Evolutionary conservation across 2,329 filamentous ascomycete species (phyloP), one percentile per base, ranked within the genome.

Genomic region (Emmonsiellopsis sp.): DNA sequence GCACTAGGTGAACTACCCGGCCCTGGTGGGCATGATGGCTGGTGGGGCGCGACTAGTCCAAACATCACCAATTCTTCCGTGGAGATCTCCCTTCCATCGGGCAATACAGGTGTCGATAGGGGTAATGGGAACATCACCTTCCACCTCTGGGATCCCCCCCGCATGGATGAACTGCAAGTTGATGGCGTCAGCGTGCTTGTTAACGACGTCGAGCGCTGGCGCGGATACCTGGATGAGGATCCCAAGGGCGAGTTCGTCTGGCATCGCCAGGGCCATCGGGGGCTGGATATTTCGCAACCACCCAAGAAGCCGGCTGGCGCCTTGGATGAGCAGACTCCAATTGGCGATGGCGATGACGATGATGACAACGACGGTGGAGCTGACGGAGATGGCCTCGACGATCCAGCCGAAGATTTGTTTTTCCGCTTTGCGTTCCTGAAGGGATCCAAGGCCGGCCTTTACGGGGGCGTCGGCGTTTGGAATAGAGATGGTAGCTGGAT

Each of bases 151-250:
- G 70, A 72, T 36, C 60, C 61, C 2, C 59, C 69, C 43, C 65
- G 69, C 10, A 73, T 73, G 71, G 52, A 57, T 1, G 58, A 67
- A 17, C 62, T 73, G 4, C 65, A 65, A 8, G 70, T 75, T 27
- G 81, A 84, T 54, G 82, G 81, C 1, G 66, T 84, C 8, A 80
- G 77, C 32, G 73, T 84, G 2, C 67, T 84, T 3, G 77, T 84
- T 54, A 84, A 84, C 57, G 82, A 85, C 51, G 81, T 85, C 1
- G 82, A 85, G 62, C 71, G 80, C 36, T 83, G 78, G 66, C 69
- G 77, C 5, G 77, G 76, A 2, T 84, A 81, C 61, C 64, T 74
- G 17, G 79, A 82, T 53, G 74, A 77, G 52, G 65, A 72, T 37
- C 63, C 66, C 39, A 64, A 60, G 3, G 75, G 73, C 36, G 70